phyloP scores from a whole-genome alignment of 306 rosid species.

The Hippophae rhamnoides region DNA sequence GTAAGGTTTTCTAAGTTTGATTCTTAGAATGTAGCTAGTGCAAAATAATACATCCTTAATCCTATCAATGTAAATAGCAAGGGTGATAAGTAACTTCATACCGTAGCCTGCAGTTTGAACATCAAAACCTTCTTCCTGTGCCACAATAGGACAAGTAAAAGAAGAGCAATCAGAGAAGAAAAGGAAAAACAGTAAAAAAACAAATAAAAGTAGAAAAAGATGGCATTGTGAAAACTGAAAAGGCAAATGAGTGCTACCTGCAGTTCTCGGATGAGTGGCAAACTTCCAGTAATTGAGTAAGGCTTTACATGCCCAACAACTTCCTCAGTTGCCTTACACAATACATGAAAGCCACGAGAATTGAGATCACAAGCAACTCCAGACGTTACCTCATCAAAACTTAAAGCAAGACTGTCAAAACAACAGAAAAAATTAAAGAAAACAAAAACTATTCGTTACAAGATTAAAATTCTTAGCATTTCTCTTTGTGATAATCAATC shows the following conservation, averaged over 20 bases:
- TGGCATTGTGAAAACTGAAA: too few species aligned
- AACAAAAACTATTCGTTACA: neutral
- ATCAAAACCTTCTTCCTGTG: conserved; percentile 81
- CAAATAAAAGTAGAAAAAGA: neutral
- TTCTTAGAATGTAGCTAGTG: neutral
- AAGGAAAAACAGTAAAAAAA: neutral
- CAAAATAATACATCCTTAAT: neutral
- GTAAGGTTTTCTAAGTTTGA: neutral
- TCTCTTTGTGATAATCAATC: neutral
- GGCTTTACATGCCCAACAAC: conserved; percentile 86
- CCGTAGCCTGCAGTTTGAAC: conserved; percentile 89
- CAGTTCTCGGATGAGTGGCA: conserved; percentile 90
- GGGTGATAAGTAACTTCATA: conserved; percentile 23
- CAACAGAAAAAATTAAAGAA: neutral
- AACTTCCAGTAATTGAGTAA: conserved; percentile 80
- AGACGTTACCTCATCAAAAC: conserved; percentile 52
- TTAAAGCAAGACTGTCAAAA: conserved; percentile 53
- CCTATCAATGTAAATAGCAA: neutral
- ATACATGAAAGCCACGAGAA: conserved; percentile 70
- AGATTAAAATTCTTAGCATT: neutral
- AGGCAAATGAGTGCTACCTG: conserved; percentile 33
- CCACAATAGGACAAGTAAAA: conserved; percentile 11
- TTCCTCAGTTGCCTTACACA: conserved; percentile 91
- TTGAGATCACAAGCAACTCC: conserved; percentile 90
- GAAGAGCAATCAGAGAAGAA: conserved; percentile 1